Evolutionary conservation across 1,284 basidiomycete genomes (phyloP).

Genomic region (Meripilus lineatus): DNA sequence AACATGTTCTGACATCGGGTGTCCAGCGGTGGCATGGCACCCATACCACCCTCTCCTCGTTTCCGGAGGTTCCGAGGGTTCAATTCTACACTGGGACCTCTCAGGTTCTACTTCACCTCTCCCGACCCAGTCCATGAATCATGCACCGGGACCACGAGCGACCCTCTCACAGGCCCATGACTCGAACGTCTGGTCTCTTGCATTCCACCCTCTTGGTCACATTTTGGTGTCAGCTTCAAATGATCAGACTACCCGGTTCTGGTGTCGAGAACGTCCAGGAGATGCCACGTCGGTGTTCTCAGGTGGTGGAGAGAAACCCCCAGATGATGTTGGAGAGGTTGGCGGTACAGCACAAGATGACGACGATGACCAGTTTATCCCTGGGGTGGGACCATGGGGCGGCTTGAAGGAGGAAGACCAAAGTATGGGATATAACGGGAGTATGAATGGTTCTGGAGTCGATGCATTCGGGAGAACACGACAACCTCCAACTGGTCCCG

Average conservation of each 20-base stretch:
- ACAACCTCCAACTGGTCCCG: conserved; percentile 10
- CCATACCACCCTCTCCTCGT: conserved; percentile 90
- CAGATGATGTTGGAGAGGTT: conserved; percentile 32
- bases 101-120: conserved; percentile 31
- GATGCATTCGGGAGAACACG: conserved; percentile 11
- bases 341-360: conserved; percentile 52
- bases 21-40: conserved; percentile 87
- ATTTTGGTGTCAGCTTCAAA: conserved; percentile 90
- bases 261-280: conserved; percentile 85
- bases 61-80: conserved; percentile 91
- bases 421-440: neutral
- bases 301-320: conserved; percentile 75
- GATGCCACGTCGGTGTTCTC: conserved; percentile 67
- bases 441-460: conserved; percentile 8
- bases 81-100: conserved; percentile 92
- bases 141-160: conserved; percentile 60
- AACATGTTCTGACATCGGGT: neutral
- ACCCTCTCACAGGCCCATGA: conserved; percentile 92
- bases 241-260: conserved; percentile 97
- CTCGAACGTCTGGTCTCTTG: conserved; percentile 93
- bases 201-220: conserved; percentile 95
- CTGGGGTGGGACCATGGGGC: conserved; percentile 36
- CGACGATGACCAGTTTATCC: conserved; percentile 57
- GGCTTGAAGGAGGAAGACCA: conserved; percentile 12
- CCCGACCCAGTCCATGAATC: conserved; percentile 26